Percentiles rank a stretch among this genome's conserved stretches.
Evolutionary conservation across 2,329 filamentous ascomycete genomes (phyloP).

Genomic region (Stemphylium beticola): DNA sequence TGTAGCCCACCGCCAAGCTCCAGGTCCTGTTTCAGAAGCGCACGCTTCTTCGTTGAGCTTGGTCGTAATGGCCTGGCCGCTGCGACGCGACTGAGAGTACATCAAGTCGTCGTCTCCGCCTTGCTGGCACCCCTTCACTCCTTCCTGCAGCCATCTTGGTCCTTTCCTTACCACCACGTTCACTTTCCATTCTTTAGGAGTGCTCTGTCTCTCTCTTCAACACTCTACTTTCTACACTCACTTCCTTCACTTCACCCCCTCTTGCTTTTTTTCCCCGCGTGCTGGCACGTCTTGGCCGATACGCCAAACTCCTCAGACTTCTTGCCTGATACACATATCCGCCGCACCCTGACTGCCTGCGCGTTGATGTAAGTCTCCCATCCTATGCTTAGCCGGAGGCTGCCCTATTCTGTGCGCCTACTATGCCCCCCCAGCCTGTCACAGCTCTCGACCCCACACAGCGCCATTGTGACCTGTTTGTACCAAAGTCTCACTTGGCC

Average conservation of each 20-base stretch:
- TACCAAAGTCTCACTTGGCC: conserved; percentile 17
- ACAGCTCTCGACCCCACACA: conserved; percentile 22
- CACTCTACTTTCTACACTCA: conserved; percentile 16
- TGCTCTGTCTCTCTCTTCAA: conserved; percentile 20
- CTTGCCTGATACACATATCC: conserved; percentile 31
- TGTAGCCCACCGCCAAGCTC: conserved; percentile 38
- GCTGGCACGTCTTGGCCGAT: conserved; percentile 50
- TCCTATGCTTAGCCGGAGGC: conserved; percentile 12
- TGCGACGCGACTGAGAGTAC: conserved; percentile 33
- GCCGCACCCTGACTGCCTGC: conserved; percentile 37
- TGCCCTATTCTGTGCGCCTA: conserved; percentile 23
- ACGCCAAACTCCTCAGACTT: conserved; percentile 34
- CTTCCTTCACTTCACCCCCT: conserved; percentile 22
- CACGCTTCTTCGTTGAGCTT: conserved; percentile 41
- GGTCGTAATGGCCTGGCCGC: conserved; percentile 33
- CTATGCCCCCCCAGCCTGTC: conserved; percentile 11
- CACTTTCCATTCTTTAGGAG: conserved; percentile 42
- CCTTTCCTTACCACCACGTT: conserved; percentile 24
- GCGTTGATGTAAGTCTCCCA: conserved; percentile 44
- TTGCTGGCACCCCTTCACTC: conserved; percentile 2
- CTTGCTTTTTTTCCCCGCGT: conserved; percentile 30
- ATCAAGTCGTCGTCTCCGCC: conserved; percentile 32
- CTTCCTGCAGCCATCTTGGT: conserved; percentile 20
- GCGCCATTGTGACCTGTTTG: conserved; percentile 16
- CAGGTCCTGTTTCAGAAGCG: conserved; percentile 42